Percentiles rank a stretch among this genome's conserved stretches.
phyloP scores from a whole-genome alignment of 1,139 yeast species.

The Hyphopichia fennica region DNA sequence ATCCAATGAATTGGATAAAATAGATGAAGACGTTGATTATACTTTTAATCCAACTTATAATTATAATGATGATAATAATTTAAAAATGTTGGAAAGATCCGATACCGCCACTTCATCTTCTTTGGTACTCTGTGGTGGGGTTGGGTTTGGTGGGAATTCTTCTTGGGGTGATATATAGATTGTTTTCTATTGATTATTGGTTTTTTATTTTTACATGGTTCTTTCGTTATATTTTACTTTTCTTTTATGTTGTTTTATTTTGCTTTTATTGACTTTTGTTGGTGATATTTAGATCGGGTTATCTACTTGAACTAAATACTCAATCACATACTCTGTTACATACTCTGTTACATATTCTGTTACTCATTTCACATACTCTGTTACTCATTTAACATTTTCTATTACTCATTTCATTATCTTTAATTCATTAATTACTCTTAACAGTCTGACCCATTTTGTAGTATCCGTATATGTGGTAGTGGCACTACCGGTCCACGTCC shows the following conservation, averaged over 20 bases:
- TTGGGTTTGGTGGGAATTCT: conserved; percentile 10
- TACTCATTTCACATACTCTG: no score
- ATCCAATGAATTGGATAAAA: background rate
- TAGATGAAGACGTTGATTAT: background rate
- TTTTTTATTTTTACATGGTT: background rate
- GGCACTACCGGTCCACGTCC: no score
- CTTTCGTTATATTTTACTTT: background rate
- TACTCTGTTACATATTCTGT: no score
- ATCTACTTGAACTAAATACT: no score
- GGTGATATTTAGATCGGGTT: no score
- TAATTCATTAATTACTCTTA: no score
- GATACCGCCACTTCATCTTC: conserved; percentile 20
- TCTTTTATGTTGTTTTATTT: background rate
- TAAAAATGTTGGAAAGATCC: background rate
- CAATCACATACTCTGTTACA: no score
- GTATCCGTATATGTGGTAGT: no score
- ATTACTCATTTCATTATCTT: no score
- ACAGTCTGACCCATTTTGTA: no score
- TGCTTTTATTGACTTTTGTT: no score
- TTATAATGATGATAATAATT: background rate
- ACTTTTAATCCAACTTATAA: conserved; percentile 2
- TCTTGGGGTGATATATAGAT: conserved; percentile 15
- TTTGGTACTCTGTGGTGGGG: conserved; percentile 16
- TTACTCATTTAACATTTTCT: no score
- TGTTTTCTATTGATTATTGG: background rate